These are phyloP conservation scores for Ustilago vetiveriae DNA, from an alignment of 1,284 basidiomycete genomes.

Conservation along the genomic window DNA sequence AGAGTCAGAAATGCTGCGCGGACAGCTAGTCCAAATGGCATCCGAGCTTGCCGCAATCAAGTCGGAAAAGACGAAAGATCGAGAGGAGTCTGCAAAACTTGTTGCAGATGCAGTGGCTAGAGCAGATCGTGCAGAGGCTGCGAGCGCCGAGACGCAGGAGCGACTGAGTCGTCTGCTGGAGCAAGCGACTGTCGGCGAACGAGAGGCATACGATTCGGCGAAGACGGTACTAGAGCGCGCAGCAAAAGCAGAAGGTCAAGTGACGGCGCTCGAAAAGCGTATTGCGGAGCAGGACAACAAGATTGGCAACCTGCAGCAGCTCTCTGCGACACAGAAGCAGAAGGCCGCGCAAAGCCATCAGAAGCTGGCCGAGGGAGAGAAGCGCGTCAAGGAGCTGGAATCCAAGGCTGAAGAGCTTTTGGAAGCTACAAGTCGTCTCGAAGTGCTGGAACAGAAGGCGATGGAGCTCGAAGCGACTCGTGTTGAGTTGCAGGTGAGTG, in stretches of 20 bases:
- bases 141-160: slow-evolving; percentile 19
- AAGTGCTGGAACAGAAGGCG: slow-evolving; percentile 29
- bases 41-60: slow-evolving; percentile 30
- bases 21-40: slow-evolving; percentile 35
- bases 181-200: slow-evolving; percentile 23
- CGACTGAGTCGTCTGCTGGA: slow-evolving; percentile 21
- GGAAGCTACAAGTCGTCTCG: slow-evolving; percentile 13
- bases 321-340: slow-evolving; percentile 60
- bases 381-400: slow-evolving; percentile 50
- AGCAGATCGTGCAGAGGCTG: slow-evolving; percentile 32
- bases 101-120: slow-evolving; percentile 41
- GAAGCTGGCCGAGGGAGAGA: slow-evolving; percentile 53
- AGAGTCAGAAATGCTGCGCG: slow-evolving; percentile 33
- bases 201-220: slow-evolving; percentile 37
- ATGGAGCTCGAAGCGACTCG: slow-evolving; percentile 30
- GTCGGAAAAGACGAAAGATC: slow-evolving; percentile 32
- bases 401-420: slow-evolving; percentile 25
- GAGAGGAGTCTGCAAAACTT: slow-evolving; percentile 32
- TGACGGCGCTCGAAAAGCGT: slow-evolving; percentile 47
- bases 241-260: slow-evolving; percentile 51
- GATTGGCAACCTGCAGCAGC: slow-evolving; percentile 50
- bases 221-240: slow-evolving; percentile 36
- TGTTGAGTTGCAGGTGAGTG: slow-evolving; percentile 22
- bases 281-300: slow-evolving; percentile 54
- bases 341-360: slow-evolving; percentile 56